Conservation (phyloP, 2,329 filamentous ascomycete species). For the Clarireedia hainanense region DNA sequence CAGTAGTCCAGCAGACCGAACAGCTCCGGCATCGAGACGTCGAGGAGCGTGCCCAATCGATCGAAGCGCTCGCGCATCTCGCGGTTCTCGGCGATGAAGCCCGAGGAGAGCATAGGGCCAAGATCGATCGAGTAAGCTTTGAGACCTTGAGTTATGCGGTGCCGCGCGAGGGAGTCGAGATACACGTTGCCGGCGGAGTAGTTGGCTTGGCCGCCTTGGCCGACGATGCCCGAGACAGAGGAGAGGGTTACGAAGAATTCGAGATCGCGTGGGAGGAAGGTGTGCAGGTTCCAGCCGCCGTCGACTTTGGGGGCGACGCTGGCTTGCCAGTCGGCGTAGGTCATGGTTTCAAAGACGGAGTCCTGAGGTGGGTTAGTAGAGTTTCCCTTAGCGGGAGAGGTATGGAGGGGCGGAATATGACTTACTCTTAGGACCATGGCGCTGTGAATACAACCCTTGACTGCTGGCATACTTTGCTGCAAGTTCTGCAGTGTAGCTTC, state of each 20-base stretch:
- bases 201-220: conserved; percentile 10
- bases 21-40: not conserved
- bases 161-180: conserved; percentile 14
- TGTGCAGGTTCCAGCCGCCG: conserved; percentile 21
- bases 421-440: conserved; percentile 36
- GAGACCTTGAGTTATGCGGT: conserved; percentile 8
- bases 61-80: conserved; percentile 9
- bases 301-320: conserved; percentile 31
- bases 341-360: conserved; percentile 27
- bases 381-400: not conserved
- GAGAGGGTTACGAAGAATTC: conserved; percentile 25
- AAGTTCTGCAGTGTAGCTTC: not conserved
- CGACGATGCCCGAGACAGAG: conserved; percentile 25
- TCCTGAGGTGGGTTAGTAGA: conserved; percentile 9
- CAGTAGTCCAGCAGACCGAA: not conserved
- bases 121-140: conserved; percentile 14
- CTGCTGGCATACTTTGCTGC: conserved; percentile 12
- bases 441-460: conserved; percentile 38
- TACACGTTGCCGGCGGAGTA: conserved; percentile 27
- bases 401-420: not conserved
- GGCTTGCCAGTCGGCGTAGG: conserved; percentile 29
- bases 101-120: conserved; percentile 9
- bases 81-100: conserved; percentile 18
- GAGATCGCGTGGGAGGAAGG: conserved; percentile 7
- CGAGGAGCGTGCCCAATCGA: not conserved